These are phyloP conservation scores for Mortierella sp. DNA, from an alignment of 371 early-diverging fungal genomes.

Conservation along the genomic window DNA sequence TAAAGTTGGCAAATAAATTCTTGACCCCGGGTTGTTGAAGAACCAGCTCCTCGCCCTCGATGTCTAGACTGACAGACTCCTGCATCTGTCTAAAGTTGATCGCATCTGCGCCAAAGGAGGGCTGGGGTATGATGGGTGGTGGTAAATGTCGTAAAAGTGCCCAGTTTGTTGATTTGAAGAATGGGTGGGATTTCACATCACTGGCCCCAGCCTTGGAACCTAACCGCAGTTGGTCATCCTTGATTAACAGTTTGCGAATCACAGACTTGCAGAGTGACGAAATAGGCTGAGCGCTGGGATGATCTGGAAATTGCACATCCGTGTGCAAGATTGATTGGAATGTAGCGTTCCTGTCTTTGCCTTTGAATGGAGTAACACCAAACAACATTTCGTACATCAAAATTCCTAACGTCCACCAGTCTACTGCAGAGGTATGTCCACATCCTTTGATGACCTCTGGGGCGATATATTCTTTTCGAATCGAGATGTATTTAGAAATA, in stretches of 20 bases:
- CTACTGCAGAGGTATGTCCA: slow-evolving; percentile 94
- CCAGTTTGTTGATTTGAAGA: slow-evolving; percentile 95
- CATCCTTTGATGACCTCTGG: slow-evolving; percentile 94
- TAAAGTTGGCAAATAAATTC: slow-evolving; percentile 79
- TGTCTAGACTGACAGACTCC: slow-evolving; percentile 70
- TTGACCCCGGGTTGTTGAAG: slow-evolving; percentile 58
- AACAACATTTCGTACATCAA: slow-evolving; percentile 97
- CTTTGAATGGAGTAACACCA: slow-evolving; percentile 96
- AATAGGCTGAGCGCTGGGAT: slow-evolving; percentile 68
- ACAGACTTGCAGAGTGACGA: slow-evolving; percentile 74
- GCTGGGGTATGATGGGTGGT: slow-evolving; percentile 94
- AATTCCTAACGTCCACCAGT: slow-evolving; percentile 99
- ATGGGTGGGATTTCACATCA: slow-evolving; percentile 94
- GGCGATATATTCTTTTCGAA: slow-evolving; percentile 88
- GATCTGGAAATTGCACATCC: slow-evolving; percentile 82
- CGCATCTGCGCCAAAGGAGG: slow-evolving; percentile 73
- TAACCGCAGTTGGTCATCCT: slow-evolving; percentile 89
- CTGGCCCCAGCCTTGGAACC: slow-evolving; percentile 94
- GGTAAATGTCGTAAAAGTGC: slow-evolving; percentile 87
- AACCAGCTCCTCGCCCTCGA: slow-evolving; percentile 65
- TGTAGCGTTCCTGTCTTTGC: slow-evolving; percentile 85
- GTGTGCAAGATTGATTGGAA: slow-evolving; percentile 87
- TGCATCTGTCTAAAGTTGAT: slow-evolving; percentile 79
- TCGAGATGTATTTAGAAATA: background rate
- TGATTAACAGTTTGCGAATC: slow-evolving; percentile 86